Evolutionary conservation across 306 rosid genomes (phyloP), one percentile per base, ranked within the genome.

Genomic region (Fragaria nilgerrensis): DNA sequence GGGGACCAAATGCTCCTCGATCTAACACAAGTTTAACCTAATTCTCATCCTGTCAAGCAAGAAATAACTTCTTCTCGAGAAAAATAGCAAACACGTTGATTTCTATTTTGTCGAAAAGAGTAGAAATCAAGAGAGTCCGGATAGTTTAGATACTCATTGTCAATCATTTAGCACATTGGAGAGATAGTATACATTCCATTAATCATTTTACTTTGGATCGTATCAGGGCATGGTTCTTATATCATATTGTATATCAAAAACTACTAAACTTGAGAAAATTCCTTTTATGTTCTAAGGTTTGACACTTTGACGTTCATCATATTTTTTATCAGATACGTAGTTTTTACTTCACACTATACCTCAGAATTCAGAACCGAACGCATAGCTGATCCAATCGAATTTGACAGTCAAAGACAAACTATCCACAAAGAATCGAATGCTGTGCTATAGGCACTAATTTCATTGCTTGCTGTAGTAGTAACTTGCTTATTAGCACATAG

Each of bases 401-500:
- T 15, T 58, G 68, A 23, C 32, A 58, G 77, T 74, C 77, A 58
- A 74, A 41, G 68, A 59, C 52, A 73, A 37, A 55, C 17, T 34
- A 56, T 58, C 39, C 63, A 16, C 9, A 34, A 5, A 8, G 4
- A 73, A 73, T 73, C 53, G 55, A 58, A 73, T 15, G 29, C 45
- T 23, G 53, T 2, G 77, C 22, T 2, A 32, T 74, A 39, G 7
- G 68, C 68, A 58, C 68, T 15, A 58, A 41, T 58, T 56, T 41
- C 68, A 55, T 73, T 56, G 52, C 53, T 73, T 39, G 39, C 15
- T 56, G 14, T 36, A 7, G 48, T 25, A 59, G 36, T 34, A 17
- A 45, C 76, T 73, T 37, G 22, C 13, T 69, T 9, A 36, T 69
- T 9, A 36, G 66, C 52, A 53, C 67, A 55, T 73, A 52, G 52